Base-by-base conservation (phyloP, 345 rosid species). In the Psidium friedrichsthalianum region DNA sequence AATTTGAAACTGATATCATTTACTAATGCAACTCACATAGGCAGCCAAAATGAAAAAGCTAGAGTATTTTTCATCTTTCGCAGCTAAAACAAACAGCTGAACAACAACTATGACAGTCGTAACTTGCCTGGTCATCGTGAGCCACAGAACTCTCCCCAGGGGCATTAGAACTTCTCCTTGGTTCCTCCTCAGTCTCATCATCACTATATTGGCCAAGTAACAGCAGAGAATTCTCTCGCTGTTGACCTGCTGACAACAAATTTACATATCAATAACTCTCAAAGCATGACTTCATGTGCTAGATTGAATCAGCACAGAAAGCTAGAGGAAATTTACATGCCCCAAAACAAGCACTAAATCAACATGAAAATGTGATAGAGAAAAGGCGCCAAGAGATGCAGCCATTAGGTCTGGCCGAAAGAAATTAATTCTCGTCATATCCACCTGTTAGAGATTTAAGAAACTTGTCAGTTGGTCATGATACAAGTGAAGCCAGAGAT, bases 191-290 rank as follows among this genome's bases (percentile, higher is more conserved):
- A 85, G 91, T 82, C 53, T 97, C 99, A 88, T 94, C 99, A 88
- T 96, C 98, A 76, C 98, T 96, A 85, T 97, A 97, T 83, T 95
- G 99, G 82, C 97, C 99, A 84, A 97, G 98, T 86, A 97, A 91
- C 82, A 92, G 91, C 87, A 97, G 91, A 69, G 99, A 98, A 87
- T 96, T 97, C 86, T 91, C 94, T 52, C 89, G 90, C 69, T 90
- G 90, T 86, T 93, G 93, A 90, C 95, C 99, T 97, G 99, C 82
- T 88, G 82, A 95, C 82, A 91, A 87, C 84, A 90, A 36, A 88
- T 52, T 86, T 82, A 56, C 56, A 83, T 83, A 85, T 94, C 89
- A 95, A 87, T 87, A 84, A 57, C 91, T 87, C 87, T 85, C 56
- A 85, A 82, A 85, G 64, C 87, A 52, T 82, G 69, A 49, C 84